Base-by-base conservation (phyloP, 2,329 filamentous ascomycete species). In the Thielaviopsis ethacetica region DNA sequence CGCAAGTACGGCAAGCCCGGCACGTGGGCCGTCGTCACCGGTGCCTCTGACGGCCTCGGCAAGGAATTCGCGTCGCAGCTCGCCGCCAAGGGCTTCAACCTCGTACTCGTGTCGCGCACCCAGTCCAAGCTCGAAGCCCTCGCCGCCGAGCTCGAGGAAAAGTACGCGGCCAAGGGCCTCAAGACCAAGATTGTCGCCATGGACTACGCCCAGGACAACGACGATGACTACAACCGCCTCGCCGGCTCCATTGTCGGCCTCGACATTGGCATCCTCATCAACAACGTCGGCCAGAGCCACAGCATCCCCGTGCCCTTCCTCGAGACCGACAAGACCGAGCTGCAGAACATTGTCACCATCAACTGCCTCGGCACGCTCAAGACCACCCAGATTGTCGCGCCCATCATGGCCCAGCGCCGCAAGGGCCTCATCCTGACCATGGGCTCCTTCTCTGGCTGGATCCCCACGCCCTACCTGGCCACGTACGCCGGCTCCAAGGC, bases 401-500 rank as follows among this genome's bases (percentile, higher is more conserved):
- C 93, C 0, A 83, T 86, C 62, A 90, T 98, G 82, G 80, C 87
- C 62, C 77, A 85, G 69, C 86, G 91, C 67, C 89, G 87, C 73
- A 83, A 84, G 60, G 93, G 94, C 24, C 78, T 98, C 41, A 89
- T 98, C 67, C 76, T 98, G 59, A 98, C 91, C 61, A 96, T 98
- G 91, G 93, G 91, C 53, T 96, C 91, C 12, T 95, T 97, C 69
- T 93, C 86, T 62, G 94, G 93, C 64, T 85, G 94, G 73, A 82
- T 93, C 62, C 93, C 93, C 7, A 95, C 89, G 0, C 91, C 94
- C 5, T 83, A 93, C 58, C 80, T 98, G 52, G 93, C 93, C 13
- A 97, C 93, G 2, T 98, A 98, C 78, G 94, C 88, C 52, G 93
- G 93, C 64, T 93, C 86, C 81, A 98, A 98, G 75, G 91, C 93